Evolutionary conservation across 176 grass and related monocot species (phyloP), one percentile per base, ranked within the genome.

Genomic region (Zoysia japonica): DNA sequence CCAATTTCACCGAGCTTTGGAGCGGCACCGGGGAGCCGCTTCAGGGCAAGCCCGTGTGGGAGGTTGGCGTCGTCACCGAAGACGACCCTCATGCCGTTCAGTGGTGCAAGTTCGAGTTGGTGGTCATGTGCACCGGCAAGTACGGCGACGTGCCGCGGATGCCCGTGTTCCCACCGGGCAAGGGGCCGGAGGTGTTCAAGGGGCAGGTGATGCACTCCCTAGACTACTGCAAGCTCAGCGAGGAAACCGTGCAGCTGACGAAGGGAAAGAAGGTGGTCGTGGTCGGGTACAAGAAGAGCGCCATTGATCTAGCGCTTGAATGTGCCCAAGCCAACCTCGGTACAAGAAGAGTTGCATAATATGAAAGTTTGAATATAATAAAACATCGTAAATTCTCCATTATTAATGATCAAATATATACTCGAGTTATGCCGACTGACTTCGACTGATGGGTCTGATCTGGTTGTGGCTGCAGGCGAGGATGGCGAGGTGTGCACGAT

Each of bases 231-330:
- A 99, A 93, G 83, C 96, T 99, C n/a, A 80, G 71, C 63, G 82
- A 86, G 50, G 86, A 91, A 53, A 83, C 70, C 3, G 91, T 87
- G 40, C 47, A 91, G 53, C 83, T 95, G 12, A 99, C 93, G 96
- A 78, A 71, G 64, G 92, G 92, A 45, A 99, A 95, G 88, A 95
- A 99, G 90, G 96, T 88, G 0, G 96, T 95, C 11, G 74, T 99
- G 1, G 77, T 99, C 6, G 96, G 96, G 3, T 99, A 95, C 92
- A 99, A 99, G 92, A 99, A 99, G 82, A 95, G 92, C 20, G 92
- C 86, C 61, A 99, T 99, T 49, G 96, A 99, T 72, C 92, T 99
- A 16, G 92, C 96, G 1, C 67, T 87, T 6, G 96, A 99, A 75
- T 95, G 96, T 52, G 92, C 96, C 0, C 57, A 95, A 65, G 92